Base-by-base conservation (phyloP, 2,329 filamentous ascomycete genomes). In the Didymella glomerata region DNA sequence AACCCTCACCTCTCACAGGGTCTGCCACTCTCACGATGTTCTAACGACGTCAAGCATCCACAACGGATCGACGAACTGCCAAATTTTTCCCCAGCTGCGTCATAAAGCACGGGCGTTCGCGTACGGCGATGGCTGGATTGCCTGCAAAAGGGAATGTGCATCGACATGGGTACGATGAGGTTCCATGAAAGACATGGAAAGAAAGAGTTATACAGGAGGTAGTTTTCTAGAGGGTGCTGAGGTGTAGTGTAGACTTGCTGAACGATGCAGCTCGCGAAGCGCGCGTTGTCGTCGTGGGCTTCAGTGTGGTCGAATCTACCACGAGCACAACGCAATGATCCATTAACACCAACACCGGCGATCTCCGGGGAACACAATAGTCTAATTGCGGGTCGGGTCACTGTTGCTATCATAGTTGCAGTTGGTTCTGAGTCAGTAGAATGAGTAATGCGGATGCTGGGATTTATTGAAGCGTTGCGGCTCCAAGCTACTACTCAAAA, bases 1-100 rank as follows among this genome's bases (percentile, higher is more conserved):
- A n/a, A 36, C 2, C 2, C 7, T n/a, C n/a, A n/a, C n/a, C n/a
- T n/a, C n/a, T n/a, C n/a, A n/a, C n/a, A n/a, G n/a, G n/a, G n/a
- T n/a, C n/a, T n/a, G n/a, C n/a, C n/a, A n/a, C n/a, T 30, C 22
- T 27, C 45, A 47, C 18, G 41, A 27, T 8, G 5, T 27, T 27
- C 22, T n/a, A 3, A 46, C 30, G 25, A 50, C 54, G 54, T 56
- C 40, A 56, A 40, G 30, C 22, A 49, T 34, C 54, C 47, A 57
- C 47, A 18, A 42, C n/a, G 20, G 54, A 51, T 57, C 54, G 54
- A 51, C 54, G 22, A 56, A 48, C 34, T 6, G 54, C 54, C 48
- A 52, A 48, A 44, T 28, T 48, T 57, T 57, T 52, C 54, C 54
- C 54, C 48, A 48, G 54, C 41, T 57, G 48, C 54, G 54, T 57